Evolutionary conservation across 2,329 filamentous ascomycete genomes (phyloP).

Genomic region (Chrysoporthe austroafricana): DNA sequence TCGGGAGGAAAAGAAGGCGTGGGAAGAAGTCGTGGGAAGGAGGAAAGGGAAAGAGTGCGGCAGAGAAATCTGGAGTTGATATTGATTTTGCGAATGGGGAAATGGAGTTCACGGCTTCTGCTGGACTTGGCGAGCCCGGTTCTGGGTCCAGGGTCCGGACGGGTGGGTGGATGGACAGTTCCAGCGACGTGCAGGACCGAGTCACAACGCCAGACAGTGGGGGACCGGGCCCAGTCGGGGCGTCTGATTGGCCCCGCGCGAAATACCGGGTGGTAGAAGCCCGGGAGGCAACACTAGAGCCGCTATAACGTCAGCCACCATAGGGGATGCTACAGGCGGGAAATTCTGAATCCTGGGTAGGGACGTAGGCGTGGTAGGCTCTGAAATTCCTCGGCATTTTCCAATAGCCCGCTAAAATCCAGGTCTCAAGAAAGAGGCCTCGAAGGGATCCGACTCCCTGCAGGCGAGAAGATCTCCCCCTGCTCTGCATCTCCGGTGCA

Average conservation of each 20-base stretch:
- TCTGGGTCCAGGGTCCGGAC: not conserved
- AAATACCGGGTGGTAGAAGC: not conserved
- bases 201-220: constrained; percentile 1
- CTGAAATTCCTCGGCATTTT: not conserved
- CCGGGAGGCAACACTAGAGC: not conserved
- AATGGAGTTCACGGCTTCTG: not conserved
- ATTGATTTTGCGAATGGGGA: constrained; percentile 22
- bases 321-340: not conserved
- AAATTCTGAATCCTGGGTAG: not conserved
- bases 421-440: not conserved
- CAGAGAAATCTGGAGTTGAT: constrained; percentile 27
- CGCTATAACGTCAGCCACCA: not conserved
- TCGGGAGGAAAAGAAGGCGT: constrained; percentile 25
- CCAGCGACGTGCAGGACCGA: not conserved
- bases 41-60: not conserved
- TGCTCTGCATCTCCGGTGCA: not conserved
- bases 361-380: not conserved
- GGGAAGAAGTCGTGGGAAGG: not conserved
- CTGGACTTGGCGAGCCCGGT: not conserved
- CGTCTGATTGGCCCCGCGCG: constrained; percentile 11
- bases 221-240: not conserved
- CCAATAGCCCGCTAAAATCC: not conserved
- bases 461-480: not conserved
- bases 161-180: not conserved
- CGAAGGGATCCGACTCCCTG: not conserved